Evolutionary conservation across 148 eudicot species (phyloP).

Genomic region (Rhododendron henanense): DNA sequence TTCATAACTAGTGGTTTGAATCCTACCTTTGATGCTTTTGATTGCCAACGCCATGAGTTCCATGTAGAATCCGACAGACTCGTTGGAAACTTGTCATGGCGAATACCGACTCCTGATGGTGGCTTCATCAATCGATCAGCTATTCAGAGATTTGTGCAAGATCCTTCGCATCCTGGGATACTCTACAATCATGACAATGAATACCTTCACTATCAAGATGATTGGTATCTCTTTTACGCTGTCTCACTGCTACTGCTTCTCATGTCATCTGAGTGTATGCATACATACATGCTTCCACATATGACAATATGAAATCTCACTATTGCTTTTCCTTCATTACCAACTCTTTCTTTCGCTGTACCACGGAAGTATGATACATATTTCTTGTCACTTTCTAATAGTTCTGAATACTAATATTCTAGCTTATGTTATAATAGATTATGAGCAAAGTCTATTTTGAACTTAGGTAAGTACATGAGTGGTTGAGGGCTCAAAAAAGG

Average conservation of each 20-base stretch:
- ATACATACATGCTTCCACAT: not conserved
- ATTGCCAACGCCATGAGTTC: constrained; percentile 94
- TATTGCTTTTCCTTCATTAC: not conserved
- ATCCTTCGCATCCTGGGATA: constrained; percentile 70
- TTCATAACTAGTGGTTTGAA: constrained; percentile 83
- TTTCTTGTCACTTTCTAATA: not conserved
- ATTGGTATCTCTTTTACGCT: constrained; percentile 49
- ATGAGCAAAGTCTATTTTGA: not conserved
- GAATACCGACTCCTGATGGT: constrained; percentile 80
- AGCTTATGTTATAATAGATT: not conserved
- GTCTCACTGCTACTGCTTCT: constrained; percentile 3
- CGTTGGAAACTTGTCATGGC: constrained; percentile 74
- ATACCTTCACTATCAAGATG: constrained; percentile 98
- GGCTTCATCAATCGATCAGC: constrained; percentile 90
- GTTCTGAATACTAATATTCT: not conserved
- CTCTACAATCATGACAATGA: constrained; percentile 96
- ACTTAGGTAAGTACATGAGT: not conserved
- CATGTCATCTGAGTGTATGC: not conserved
- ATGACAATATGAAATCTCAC: not conserved
- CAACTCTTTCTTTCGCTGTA: not conserved
- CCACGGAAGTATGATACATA: not conserved
- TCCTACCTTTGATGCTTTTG: constrained; percentile 82
- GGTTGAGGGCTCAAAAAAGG: not conserved
- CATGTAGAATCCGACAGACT: constrained; percentile 67
- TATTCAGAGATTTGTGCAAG: constrained; percentile 85